Percentiles rank a stretch among this genome's conserved stretches.
Evolutionary conservation across 768 basidiomycete species (phyloP).

Genomic region (Boletus subparvulus): DNA sequence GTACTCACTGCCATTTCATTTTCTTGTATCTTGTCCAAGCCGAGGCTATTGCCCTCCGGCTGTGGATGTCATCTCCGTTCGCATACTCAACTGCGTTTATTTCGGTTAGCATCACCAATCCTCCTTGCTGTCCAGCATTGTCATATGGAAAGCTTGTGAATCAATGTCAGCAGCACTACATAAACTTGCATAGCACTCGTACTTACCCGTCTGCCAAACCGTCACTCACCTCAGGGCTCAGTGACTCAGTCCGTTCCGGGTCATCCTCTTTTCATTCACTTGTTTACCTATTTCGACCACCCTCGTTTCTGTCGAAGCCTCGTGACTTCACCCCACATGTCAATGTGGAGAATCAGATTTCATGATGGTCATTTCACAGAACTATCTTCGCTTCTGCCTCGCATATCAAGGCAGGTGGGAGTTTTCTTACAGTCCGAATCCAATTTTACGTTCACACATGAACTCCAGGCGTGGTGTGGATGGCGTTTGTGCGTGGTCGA

Average conservation of each 20-base stretch:
- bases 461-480: slow-evolving; percentile 6
- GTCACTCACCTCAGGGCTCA: neutral
- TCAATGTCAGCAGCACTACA: slow-evolving; percentile 11
- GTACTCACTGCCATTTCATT: neutral
- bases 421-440: slow-evolving; percentile 11
- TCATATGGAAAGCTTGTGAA: neutral
- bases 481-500: slow-evolving; percentile 25
- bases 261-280: slow-evolving; percentile 2
- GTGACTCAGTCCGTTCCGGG: slow-evolving; percentile 1
- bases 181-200: neutral
- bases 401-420: slow-evolving; percentile 26
- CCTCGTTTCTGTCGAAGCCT: slow-evolving; percentile 7
- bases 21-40: neutral
- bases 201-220: slow-evolving; percentile 10
- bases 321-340: slow-evolving; percentile 29
- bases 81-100: slow-evolving; percentile 2
- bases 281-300: slow-evolving; percentile 19
- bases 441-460: slow-evolving; percentile 19
- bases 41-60: slow-evolving; percentile 1
- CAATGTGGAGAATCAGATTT: slow-evolving; percentile 28
- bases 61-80: slow-evolving; percentile 19
- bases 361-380: slow-evolving; percentile 20
- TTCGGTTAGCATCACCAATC: slow-evolving; percentile 7
- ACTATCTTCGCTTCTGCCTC: slow-evolving; percentile 22
- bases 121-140: neutral